Base-by-base conservation (phyloP, 768 basidiomycete species). In the Lanmaoa pseudosensibilis region DNA sequence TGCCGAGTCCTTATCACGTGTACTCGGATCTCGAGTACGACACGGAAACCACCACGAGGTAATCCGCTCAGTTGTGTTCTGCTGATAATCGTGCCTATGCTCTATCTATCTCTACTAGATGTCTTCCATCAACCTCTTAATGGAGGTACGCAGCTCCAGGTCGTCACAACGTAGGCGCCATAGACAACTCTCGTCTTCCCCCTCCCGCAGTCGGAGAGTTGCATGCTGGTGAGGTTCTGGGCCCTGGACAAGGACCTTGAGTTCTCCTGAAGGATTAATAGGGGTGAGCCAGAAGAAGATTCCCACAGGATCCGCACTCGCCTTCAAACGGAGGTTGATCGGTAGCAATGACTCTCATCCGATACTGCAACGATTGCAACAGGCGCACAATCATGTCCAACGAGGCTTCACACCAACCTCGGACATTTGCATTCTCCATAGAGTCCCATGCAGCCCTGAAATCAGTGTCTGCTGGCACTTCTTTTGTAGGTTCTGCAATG, bases 391-490 rank as follows among this genome's bases (percentile, higher is more conserved):
- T 80, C 21, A 70, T 73, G 48, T 85, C 84, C 48, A 84, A 74
- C 23, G 82, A 74, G 6, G 67, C 73, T 56, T 83, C 81, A 64
- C 82, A 87, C 90, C 90, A 92, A 15, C 90, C 90, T 50, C 89
- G 80, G 33, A 74, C 68, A 64, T 75, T 75, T 46, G 68, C 55
- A 47, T 72, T 74, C 51, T 78, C 75, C 40, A 83, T 72, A 3
- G 73, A 64, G 48, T 83, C 76, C 91, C 90, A 93, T 3, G 74
- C 66, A 16, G 53, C 67, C 61, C 81, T 78, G 63, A 92, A 89
- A 52, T 81, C 78, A n/a, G 63, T 59, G 34, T 61, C 67, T 1
- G 30, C 37, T n/a, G 54, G 7, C 25, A 38, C 48, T 36, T 56
- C 56, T 30, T 66, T 68, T 23, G 61, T 38, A 23, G 77, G 75